Evolutionary conservation across 108 stramenopile genomes (phyloP).

Genomic region (Nannochloropsis gaditana): DNA sequence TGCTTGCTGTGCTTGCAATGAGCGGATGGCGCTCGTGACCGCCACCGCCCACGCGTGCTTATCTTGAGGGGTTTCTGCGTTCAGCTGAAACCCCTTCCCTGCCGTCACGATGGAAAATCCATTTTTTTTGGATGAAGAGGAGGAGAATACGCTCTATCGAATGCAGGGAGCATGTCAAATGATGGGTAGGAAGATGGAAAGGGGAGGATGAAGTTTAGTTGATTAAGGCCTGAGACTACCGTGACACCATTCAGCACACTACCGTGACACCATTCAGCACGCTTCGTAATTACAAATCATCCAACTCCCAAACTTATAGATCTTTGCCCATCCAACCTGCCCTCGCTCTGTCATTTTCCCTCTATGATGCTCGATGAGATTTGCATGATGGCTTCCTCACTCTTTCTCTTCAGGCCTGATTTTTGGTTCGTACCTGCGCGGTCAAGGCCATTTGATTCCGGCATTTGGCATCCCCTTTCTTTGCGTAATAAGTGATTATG

Average conservation of each 20-base stretch:
- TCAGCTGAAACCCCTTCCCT: background rate
- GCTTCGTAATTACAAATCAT: too few relatives aligned
- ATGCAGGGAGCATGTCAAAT: background rate
- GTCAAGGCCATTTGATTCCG: conserved; percentile 46
- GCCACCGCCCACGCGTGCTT: conserved; percentile 22
- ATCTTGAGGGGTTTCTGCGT: background rate
- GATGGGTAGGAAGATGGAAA: background rate
- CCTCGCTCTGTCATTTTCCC: too few relatives aligned
- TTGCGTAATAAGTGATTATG: conserved; percentile 45
- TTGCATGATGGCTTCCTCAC: background rate
- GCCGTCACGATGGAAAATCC: background rate
- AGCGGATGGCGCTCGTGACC: conserved; percentile 24
- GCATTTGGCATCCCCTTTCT: conserved; percentile 41
- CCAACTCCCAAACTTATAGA: too few relatives aligned
- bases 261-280: too few relatives aligned
- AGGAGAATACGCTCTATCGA: background rate
- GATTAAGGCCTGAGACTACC: too few relatives aligned
- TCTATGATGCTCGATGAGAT: too few relatives aligned
- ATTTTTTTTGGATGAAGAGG: background rate
- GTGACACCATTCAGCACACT: too few relatives aligned
- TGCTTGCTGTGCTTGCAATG: background rate
- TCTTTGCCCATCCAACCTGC: too few relatives aligned
- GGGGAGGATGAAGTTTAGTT: background rate
- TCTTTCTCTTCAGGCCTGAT: conserved; percentile 30
- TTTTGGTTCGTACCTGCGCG: conserved; percentile 40